These are phyloP conservation scores for Triangularia verruculosa DNA, from an alignment of 2,329 filamentous ascomycete genomes.

Conservation along the genomic window DNA sequence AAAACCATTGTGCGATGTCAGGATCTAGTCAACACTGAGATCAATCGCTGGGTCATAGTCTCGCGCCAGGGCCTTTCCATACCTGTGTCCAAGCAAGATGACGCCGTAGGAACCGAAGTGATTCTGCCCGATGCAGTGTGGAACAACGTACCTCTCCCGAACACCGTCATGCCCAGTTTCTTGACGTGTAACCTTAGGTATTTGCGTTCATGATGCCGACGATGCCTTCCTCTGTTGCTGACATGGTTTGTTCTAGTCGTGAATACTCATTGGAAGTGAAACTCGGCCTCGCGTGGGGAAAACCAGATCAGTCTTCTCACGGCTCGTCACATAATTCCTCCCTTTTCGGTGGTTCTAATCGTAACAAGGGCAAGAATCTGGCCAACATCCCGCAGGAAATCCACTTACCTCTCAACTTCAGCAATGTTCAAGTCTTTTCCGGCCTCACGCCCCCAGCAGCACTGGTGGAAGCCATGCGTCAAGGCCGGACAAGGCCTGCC, in stretches of 20 bases:
- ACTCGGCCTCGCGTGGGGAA: constrained; percentile 73
- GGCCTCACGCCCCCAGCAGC: constrained; percentile 79
- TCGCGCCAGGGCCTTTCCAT: constrained; percentile 70
- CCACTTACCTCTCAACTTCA: constrained; percentile 73
- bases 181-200: constrained; percentile 77
- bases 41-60: constrained; percentile 71
- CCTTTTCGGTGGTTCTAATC: constrained; percentile 14
- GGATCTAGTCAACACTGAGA: constrained; percentile 67
- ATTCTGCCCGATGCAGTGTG: constrained; percentile 70
- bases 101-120: constrained; percentile 62
- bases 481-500: constrained; percentile 3
- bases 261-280: constrained; percentile 81
- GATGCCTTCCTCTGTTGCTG: not conserved
- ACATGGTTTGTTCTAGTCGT: constrained; percentile 44
- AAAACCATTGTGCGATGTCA: constrained; percentile 78
- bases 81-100: constrained; percentile 59
- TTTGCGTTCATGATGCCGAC: not conserved
- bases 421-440: constrained; percentile 73
- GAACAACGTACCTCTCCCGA: constrained; percentile 70
- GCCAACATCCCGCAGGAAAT: constrained; percentile 62
- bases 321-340: constrained; percentile 18
- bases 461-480: constrained; percentile 61
- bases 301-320: constrained; percentile 37
- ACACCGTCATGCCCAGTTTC: constrained; percentile 84
- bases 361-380: constrained; percentile 37